These are phyloP conservation scores for Irpex sp. DNA, from an alignment of 1,284 basidiomycete genomes.

Conservation along the genomic window DNA sequence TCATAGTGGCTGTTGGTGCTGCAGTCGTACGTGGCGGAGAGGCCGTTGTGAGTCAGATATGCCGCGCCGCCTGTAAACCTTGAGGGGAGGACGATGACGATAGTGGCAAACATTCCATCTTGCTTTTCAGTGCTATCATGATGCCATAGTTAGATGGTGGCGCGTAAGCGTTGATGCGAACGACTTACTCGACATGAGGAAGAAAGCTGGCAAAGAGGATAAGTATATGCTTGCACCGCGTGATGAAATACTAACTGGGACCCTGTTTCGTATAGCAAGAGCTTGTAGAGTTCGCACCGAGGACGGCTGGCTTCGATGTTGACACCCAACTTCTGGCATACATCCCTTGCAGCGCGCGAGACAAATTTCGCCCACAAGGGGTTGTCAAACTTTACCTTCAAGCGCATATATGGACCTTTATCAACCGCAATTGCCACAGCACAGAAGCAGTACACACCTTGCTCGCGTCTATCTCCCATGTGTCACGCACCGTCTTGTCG, in stretches of 20 bases:
- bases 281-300: neutral
- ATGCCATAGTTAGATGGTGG: neutral
- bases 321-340: neutral
- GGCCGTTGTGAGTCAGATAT: conserved; percentile 32
- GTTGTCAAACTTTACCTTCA: neutral
- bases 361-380: neutral
- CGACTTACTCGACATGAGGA: neutral
- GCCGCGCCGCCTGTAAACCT: neutral
- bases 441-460: neutral
- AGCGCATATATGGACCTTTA: neutral
- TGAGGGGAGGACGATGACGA: neutral
- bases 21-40: conserved; percentile 30
- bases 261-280: neutral
- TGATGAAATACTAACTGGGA: neutral
- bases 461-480: neutral
- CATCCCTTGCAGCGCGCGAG: neutral
- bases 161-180: neutral
- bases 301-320: neutral
- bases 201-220: neutral
- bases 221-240: neutral
- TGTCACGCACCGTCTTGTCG: neutral
- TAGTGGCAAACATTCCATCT: neutral
- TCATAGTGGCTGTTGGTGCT: conserved; percentile 23
- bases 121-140: neutral
- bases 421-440: too few species aligned